These are phyloP conservation scores for Byssoonygena ceratinophila DNA, from an alignment of 2,329 filamentous ascomycete genomes.

Conservation along the genomic window DNA sequence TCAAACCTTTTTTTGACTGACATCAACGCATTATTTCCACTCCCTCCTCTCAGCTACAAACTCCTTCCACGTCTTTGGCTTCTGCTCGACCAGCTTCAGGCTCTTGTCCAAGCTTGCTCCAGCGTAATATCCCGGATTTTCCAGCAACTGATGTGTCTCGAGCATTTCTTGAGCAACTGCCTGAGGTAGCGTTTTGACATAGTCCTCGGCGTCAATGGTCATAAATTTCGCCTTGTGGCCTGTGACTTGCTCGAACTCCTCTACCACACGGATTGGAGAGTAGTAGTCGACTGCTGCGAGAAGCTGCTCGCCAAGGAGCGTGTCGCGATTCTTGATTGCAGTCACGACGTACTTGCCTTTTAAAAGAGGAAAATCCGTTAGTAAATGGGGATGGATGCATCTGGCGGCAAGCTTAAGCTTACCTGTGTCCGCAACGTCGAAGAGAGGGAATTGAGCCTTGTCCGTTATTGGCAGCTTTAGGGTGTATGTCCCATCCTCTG, in stretches of 20 bases:
- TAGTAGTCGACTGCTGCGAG: slow-evolving; percentile 36
- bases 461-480: slow-evolving; percentile 21
- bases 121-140: slow-evolving; percentile 45
- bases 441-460: slow-evolving; percentile 33
- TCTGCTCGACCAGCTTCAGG: slow-evolving; percentile 21
- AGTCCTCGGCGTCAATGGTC: slow-evolving; percentile 20
- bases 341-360: slow-evolving; percentile 24
- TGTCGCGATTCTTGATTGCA: slow-evolving; percentile 32
- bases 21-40: slow-evolving; percentile 5
- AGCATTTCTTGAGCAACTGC: slow-evolving; percentile 38
- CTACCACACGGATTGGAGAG: slow-evolving; percentile 33
- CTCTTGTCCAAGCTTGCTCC: slow-evolving; percentile 28
- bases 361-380: slow-evolving; percentile 14
- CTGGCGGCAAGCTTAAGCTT: slow-evolving; percentile 22
- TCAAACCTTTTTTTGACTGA: too few species aligned
- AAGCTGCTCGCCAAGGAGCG: slow-evolving; percentile 37
- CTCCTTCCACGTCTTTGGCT: slow-evolving; percentile 23
- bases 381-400: not conserved
- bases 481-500: slow-evolving; percentile 24
- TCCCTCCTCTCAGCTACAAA: slow-evolving; percentile 18
- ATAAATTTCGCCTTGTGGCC: slow-evolving; percentile 29
- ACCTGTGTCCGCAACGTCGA: slow-evolving; percentile 40
- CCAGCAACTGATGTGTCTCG: slow-evolving; percentile 45
- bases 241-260: slow-evolving; percentile 31
- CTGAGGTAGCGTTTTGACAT: slow-evolving; percentile 22